A percentile compares a stretch with the other conserved stretches of the same genome.
phyloP scores from a whole-genome alignment of 352 stramenopile species.

The Phytophthora hibernalis region DNA sequence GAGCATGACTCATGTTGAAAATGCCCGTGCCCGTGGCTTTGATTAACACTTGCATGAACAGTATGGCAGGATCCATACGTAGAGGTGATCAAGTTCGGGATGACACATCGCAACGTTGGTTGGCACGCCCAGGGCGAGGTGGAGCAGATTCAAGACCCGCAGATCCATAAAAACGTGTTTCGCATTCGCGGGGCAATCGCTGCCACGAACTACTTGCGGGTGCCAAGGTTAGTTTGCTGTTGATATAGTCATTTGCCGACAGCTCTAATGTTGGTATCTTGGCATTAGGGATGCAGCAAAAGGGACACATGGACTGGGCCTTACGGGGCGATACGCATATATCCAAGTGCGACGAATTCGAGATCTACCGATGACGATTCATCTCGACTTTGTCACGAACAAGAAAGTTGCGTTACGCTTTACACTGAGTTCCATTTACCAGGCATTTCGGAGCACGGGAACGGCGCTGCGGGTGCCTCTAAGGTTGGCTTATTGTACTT shows the following conservation, averaged over 20 bases:
- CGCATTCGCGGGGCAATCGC: conserved; percentile 76
- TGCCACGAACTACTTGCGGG: conserved; percentile 74
- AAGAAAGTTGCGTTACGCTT: conserved; percentile 76
- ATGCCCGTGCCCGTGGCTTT: neutral
- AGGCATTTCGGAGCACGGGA: conserved; percentile 58
- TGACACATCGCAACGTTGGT: conserved; percentile 65
- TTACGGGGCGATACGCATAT: conserved; percentile 75
- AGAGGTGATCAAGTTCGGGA: conserved; percentile 83
- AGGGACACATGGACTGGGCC: conserved; percentile 58
- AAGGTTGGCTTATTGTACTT: conserved; percentile 32
- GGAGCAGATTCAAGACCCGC: conserved; percentile 64
- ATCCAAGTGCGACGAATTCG: conserved; percentile 60
- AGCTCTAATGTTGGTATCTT: conserved; percentile 5
- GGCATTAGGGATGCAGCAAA: conserved; percentile 50
- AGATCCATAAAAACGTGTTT: conserved; percentile 84
- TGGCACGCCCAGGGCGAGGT: conserved; percentile 71
- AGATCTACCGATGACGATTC: conserved; percentile 59
- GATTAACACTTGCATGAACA: conserved; percentile 24
- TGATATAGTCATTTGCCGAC: neutral
- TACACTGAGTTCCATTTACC: conserved; percentile 78
- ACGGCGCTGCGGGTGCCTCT: conserved; percentile 69
- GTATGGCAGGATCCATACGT: conserved; percentile 89
- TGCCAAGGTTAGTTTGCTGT: conserved; percentile 50
- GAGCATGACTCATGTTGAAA: neutral
- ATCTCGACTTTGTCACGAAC: conserved; percentile 72